Conservation (phyloP, 352 stramenopile genomes). For the Peronospora farinosa region DNA sequence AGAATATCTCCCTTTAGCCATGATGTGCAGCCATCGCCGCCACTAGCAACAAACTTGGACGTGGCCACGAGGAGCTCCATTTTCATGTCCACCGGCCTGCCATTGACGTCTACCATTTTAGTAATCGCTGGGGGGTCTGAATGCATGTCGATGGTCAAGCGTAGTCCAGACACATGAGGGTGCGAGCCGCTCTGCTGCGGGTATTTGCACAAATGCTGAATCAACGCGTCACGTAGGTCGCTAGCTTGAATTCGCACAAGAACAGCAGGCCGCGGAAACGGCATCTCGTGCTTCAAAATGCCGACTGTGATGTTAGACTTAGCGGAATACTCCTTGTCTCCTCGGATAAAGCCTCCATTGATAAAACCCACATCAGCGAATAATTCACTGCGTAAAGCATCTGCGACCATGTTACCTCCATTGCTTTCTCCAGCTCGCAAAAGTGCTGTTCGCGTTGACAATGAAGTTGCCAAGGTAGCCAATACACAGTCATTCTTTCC, state of each 20-base stretch:
- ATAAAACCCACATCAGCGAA: conserved; percentile 68
- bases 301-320: conserved; percentile 62
- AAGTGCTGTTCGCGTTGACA: conserved; percentile 69
- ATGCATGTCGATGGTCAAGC: conserved; percentile 31
- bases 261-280: conserved; percentile 67
- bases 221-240: conserved; percentile 63
- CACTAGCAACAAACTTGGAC: conserved; percentile 71
- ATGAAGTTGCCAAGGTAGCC: conserved; percentile 37
- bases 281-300: conserved; percentile 80
- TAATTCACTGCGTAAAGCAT: conserved; percentile 67
- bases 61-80: conserved; percentile 58
- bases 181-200: conserved; percentile 66
- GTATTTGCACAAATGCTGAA: conserved; percentile 75
- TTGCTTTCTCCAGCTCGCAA: conserved; percentile 72
- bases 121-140: conserved; percentile 25
- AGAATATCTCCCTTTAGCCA: conserved; percentile 63
- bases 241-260: conserved; percentile 58
- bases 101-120: conserved; percentile 40
- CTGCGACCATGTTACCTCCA: conserved; percentile 69
- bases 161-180: conserved; percentile 73
- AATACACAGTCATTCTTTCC: conserved; percentile 44
- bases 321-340: conserved; percentile 69
- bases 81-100: conserved; percentile 47
- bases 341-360: conserved; percentile 86
- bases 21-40: conserved; percentile 66